Conservation (phyloP, 2,329 filamentous ascomycete species). For the Allantophomopsis cytisporea region DNA sequence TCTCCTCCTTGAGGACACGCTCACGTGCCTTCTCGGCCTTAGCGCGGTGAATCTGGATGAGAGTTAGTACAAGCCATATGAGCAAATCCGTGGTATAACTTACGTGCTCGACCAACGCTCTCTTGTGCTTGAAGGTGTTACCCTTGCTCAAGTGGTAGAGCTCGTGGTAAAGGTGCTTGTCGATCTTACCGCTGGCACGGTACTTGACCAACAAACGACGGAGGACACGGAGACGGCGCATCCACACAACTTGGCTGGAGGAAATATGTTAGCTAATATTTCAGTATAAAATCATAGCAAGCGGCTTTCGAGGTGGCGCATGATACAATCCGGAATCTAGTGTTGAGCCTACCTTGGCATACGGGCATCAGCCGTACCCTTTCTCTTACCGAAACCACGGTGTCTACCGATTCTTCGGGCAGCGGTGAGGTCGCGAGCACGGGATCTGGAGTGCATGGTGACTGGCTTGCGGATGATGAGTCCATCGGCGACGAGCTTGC, state of each 20-base stretch:
- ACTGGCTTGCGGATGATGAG: constrained; percentile 99
- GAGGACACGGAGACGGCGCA: constrained; percentile 98
- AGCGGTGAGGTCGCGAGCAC: constrained; percentile 88
- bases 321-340: not conserved
- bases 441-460: constrained; percentile 97
- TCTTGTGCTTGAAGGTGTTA: constrained; percentile 99
- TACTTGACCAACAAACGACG: constrained; percentile 99
- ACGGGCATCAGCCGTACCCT: constrained; percentile 99
- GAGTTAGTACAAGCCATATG: not conserved
- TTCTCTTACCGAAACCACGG: constrained; percentile 99
- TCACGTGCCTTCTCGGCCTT: constrained; percentile 99
- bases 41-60: constrained; percentile 87
- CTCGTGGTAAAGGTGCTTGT: constrained; percentile 99
- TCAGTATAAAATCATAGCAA: not conserved
- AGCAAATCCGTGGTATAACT: constrained; percentile 27
- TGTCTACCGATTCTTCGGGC: constrained; percentile 93
- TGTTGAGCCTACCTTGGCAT: constrained; percentile 74
- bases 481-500: constrained; percentile 99
- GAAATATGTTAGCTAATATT: constrained; percentile 8
- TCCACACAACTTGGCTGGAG: constrained; percentile 89
- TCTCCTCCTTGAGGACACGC: constrained; percentile 94
- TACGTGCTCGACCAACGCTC: constrained; percentile 99
- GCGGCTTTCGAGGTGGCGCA: not conserved
- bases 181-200: constrained; percentile 98
- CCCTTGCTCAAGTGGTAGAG: constrained; percentile 99